Conservation (phyloP, 495 filamentous ascomycete species). For the Aspergillus affinis region DNA sequence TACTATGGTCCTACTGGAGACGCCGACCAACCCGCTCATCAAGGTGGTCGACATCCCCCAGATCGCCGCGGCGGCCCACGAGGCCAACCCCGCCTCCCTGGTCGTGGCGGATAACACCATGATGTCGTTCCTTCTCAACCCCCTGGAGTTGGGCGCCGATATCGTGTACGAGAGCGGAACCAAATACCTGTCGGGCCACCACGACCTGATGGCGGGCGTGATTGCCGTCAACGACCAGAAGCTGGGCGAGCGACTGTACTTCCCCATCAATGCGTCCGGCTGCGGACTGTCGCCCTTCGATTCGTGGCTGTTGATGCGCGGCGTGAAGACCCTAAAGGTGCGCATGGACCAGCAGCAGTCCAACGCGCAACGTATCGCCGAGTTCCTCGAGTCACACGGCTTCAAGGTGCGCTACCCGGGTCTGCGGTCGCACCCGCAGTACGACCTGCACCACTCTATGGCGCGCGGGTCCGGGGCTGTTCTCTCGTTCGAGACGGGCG, state of each 20-base stretch:
- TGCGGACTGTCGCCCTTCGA: constrained; percentile 94
- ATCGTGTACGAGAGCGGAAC: constrained; percentile 97
- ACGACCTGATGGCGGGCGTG: constrained; percentile 98
- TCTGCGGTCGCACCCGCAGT: constrained; percentile 90
- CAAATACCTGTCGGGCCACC: constrained; percentile 96
- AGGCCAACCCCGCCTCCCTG: constrained; percentile 73
- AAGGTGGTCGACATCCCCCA: constrained; percentile 90
- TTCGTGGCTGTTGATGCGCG: constrained; percentile 90
- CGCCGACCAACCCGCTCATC: constrained; percentile 95
- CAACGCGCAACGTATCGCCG: constrained; percentile 86
- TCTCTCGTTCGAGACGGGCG: constrained; percentile 92
- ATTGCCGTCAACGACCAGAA: constrained; percentile 80
- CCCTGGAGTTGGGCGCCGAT: constrained; percentile 90
- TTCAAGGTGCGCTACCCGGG: constrained; percentile 96
- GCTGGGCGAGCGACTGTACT: constrained; percentile 87
- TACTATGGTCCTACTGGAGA: constrained; percentile 93
- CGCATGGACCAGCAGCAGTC: constrained; percentile 97
- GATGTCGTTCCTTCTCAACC: constrained; percentile 91
- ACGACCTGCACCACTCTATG: constrained; percentile 93
- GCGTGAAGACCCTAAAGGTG: constrained; percentile 93
- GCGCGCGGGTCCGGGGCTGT: constrained; percentile 92
- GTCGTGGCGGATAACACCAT: constrained; percentile 98
- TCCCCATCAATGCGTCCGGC: constrained; percentile 92
- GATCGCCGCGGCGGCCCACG: constrained; percentile 74
- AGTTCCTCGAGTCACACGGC: constrained; percentile 86